Conservation (phyloP, 495 filamentous ascomycete species). For the Cryomyces minteri region DNA sequence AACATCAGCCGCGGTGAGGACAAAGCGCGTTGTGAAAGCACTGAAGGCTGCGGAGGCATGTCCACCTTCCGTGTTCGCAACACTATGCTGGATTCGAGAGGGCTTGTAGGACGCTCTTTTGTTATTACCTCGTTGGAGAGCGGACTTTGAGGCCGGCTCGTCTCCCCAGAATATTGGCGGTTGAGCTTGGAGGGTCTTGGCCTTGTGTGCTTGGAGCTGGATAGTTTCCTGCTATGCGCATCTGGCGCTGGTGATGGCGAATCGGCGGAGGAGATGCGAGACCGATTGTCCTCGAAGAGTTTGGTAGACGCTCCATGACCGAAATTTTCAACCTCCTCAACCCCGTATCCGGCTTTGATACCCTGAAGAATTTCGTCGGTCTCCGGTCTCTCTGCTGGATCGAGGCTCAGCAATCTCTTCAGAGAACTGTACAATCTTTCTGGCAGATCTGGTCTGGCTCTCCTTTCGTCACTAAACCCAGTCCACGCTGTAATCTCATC, state of each 20-base stretch:
- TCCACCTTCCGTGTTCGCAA: conserved; percentile 13
- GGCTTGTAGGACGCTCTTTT: neutral
- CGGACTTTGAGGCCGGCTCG: conserved; percentile 1
- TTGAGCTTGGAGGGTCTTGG: conserved; percentile 12
- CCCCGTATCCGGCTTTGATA: conserved; percentile 51
- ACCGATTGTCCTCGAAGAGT: conserved; percentile 34
- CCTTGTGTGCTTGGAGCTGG: conserved; percentile 3
- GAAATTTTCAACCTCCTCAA: conserved; percentile 29
- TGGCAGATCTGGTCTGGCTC: conserved; percentile 64
- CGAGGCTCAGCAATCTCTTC: conserved; percentile 57
- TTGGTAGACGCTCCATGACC: conserved; percentile 24
- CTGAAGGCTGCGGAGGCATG: conserved; percentile 1
- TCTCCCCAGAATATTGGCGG: conserved; percentile 1
- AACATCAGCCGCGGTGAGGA: conserved; percentile 14
- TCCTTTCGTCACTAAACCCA: conserved; percentile 58
- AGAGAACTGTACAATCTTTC: conserved; percentile 72
- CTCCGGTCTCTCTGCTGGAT: conserved; percentile 59
- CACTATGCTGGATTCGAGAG: conserved; percentile 7
- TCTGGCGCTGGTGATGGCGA: conserved; percentile 20
- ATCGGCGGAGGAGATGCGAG: conserved; percentile 39
- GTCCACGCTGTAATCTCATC: conserved; percentile 76
- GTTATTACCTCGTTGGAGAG: neutral
- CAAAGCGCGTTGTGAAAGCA: conserved; percentile 3
- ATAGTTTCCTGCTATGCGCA: conserved; percentile 5
- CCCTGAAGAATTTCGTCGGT: conserved; percentile 74